Conservation (phyloP, 768 basidiomycete genomes). For the Mrakia gelida region DNA sequence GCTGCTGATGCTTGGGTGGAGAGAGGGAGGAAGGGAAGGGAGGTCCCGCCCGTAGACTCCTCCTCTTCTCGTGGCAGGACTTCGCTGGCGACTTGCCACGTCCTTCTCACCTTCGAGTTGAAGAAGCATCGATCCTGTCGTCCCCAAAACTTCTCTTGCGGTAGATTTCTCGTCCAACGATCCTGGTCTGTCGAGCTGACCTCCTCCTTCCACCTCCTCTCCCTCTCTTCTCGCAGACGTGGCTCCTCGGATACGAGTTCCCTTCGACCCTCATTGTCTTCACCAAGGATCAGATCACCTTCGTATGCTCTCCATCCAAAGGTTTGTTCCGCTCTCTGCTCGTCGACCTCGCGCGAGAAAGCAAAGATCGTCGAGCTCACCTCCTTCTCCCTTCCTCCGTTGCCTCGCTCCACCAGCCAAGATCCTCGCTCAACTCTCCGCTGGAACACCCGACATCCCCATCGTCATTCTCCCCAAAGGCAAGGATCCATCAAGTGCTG, state of each 20-base stretch:
- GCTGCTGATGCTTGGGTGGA: not conserved
- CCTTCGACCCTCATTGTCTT: constrained; percentile 88
- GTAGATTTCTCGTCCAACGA: not conserved
- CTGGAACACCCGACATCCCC: constrained; percentile 36
- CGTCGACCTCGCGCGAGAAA: not conserved
- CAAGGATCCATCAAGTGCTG: constrained; percentile 20
- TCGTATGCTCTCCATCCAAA: constrained; percentile 84
- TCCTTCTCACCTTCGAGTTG: no score
- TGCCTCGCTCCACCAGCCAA: constrained; percentile 57
- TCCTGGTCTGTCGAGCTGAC: not conserved
- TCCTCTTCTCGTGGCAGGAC: not conserved
- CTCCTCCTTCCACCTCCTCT: no score
- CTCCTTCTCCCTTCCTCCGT: not conserved
- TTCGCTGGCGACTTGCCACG: no score
- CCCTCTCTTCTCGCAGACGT: constrained; percentile 58
- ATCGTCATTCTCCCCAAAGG: constrained; percentile 26
- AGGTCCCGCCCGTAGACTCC: not conserved
- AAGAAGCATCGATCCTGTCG: no score
- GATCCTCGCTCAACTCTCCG: constrained; percentile 71
- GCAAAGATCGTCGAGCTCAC: not conserved
- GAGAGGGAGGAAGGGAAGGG: not conserved
- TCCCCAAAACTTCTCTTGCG: no score
- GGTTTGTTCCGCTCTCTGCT: constrained; percentile 50
- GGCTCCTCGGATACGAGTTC: constrained; percentile 96
- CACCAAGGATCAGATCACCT: constrained; percentile 65